Base-by-base conservation (phyloP, 768 basidiomycete genomes). In the Rhodotorula kratochvilovae region DNA sequence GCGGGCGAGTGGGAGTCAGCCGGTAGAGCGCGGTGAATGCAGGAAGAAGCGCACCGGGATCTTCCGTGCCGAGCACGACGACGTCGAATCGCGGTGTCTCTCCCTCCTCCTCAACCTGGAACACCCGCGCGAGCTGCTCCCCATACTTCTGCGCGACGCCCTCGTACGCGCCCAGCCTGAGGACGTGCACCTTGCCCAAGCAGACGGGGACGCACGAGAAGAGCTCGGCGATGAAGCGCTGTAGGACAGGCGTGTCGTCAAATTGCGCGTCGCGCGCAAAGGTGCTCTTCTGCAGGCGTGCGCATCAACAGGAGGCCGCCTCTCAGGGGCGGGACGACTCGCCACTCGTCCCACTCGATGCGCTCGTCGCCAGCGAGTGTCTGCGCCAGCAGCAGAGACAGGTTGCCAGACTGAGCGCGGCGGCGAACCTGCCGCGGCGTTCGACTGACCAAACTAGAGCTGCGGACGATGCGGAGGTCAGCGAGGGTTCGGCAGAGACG, bases 251-350 rank as follows among this genome's bases (percentile, higher is more conserved):
- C 82, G 93, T 87, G 79, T 93, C 87, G 8, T 91, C 90, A n/a
- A 96, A 92, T 70, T 87, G 86, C 62, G 93, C 88, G 81, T 96
- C 93, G 80, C 96, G 94, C 42, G 87, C 90, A 79, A 94, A 98
- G 82, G 89, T 97, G 76, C 96, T 87, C 70, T 95, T 94, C 94
- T 97, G 79, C 29, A 35, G 21, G 3, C 2, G 21, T 4, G 16
- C 5, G 10, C 2, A 2, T 36, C 11, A 39, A 23, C 0, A 19
- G 5, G 17, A 51, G 0, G n/a, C n/a, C n/a, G n/a, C n/a, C n/a
- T n/a, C n/a, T n/a, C 39, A 23, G 33, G 25, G 10, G 46, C 25
- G 23, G 46, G 15, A 25, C 31, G n/a, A 82, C 84, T 67, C 76
- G 91, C 94, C 94, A 97, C 79, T 90, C 89, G 78, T 92, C 87